Conservation (phyloP, 495 filamentous ascomycete species). For the Neurospora sp. region DNA sequence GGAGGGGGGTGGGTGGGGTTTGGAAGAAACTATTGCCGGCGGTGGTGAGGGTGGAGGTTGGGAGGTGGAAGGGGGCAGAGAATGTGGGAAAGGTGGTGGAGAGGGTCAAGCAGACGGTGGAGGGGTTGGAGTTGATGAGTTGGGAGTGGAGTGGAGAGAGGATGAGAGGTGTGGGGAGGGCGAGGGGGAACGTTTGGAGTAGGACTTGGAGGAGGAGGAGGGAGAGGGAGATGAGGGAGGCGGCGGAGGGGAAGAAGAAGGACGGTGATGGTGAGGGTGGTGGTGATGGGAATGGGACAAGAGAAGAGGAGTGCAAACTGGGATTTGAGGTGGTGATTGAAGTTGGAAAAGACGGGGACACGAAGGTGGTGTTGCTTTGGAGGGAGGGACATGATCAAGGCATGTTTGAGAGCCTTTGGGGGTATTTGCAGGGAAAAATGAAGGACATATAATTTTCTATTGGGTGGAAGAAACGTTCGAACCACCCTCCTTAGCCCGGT, state of each 20-base stretch:
- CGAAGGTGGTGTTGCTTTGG: conserved; percentile 54
- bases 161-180: conserved; percentile 27
- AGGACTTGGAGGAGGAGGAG: conserved; percentile 34
- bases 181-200: conserved; percentile 40
- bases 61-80: neutral
- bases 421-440: conserved; percentile 45
- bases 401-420: conserved; percentile 83
- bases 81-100: conserved; percentile 7
- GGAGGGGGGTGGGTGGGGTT: conserved; percentile 9
- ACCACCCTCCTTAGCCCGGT: no score
- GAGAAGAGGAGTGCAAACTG: conserved; percentile 10
- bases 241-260: neutral
- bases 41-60: conserved; percentile 36
- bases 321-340: conserved; percentile 19
- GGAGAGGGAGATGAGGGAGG: conserved; percentile 6
- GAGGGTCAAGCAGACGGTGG: conserved; percentile 11
- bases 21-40: conserved; percentile 50
- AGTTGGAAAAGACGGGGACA: conserved; percentile 5
- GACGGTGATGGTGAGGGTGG: neutral
- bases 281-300: neutral
- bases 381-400: conserved; percentile 61
- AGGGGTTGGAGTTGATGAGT: conserved; percentile 49
- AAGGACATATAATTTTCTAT: conserved; percentile 3
- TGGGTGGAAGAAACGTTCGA: no score
- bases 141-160: conserved; percentile 32